Evolutionary conservation across 257 asterid genomes (phyloP), one percentile per base, ranked within the genome.

Genomic region (Solanum verrucosum): DNA sequence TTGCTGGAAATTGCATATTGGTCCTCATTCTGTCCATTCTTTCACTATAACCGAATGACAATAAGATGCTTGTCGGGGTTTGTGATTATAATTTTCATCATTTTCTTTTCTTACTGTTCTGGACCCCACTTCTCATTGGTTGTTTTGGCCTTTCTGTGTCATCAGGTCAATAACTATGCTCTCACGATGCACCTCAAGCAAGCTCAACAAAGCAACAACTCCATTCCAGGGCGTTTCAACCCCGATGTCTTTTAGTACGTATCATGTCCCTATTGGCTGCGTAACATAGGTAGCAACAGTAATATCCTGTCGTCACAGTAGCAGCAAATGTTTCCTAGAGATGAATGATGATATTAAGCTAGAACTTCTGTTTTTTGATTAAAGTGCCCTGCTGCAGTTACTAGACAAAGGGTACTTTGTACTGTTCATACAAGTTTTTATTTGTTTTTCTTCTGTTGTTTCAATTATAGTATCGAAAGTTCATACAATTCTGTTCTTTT

Each of bases 151-250:
- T 46, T 46, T 29, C 70, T 33, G n/a, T 49, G 44, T 27, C 60
- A 3, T 84, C 94, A 94, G 98, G 93, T 93, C 21, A 92, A 91
- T 90, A 94, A 94, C 78, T 94, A 93, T 68, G 96, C 98, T 75
- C 95, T 96, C 27, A 87, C 96, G 33, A 92, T 96, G 98, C 98
- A 96, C 91, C 98, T 95, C 86, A 95, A 96, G 93, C 98, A 94
- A 90, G 98, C 98, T 87, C 98, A 95, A 87, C 98, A 93, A 83
- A 88, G 89, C 90, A 93, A 88, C 90, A 92, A 87, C 91, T 91
- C 95, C 0, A 91, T 96, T 42, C 92, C 98, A 16, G 97, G 98
- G 27, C 96, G 92, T 35, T 96, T 93, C 79, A 88, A 96, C 91
- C 98, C 99, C 0, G 99, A 97, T 73, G 93, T 96, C 65, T 95